phyloP scores from a whole-genome alignment of 2,329 filamentous ascomycete genomes.

The Fusarium bactridioides region DNA sequence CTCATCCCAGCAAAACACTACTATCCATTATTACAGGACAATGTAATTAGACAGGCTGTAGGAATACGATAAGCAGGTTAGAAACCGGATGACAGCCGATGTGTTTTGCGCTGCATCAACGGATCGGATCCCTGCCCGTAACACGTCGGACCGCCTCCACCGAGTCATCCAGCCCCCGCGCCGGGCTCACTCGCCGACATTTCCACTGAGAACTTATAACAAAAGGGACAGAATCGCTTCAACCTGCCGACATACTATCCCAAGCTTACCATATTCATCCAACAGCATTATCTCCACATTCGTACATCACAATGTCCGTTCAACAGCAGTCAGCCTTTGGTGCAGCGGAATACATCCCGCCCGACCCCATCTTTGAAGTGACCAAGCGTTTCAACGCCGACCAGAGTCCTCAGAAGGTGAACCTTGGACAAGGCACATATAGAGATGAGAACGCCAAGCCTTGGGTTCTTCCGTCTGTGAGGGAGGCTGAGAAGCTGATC shows the following conservation, averaged over 20 bases:
- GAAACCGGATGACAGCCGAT: not conserved
- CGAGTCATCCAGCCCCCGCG: not conserved
- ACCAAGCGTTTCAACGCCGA: slow-evolving; percentile 46
- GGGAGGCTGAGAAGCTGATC: slow-evolving; percentile 32
- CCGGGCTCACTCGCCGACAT: not conserved
- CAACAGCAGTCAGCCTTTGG: slow-evolving; percentile 29
- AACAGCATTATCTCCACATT: not conserved
- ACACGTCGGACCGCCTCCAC: not conserved
- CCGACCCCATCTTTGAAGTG: slow-evolving; percentile 48
- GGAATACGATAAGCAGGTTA: not conserved
- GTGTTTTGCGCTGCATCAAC: not conserved
- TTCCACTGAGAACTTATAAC: not conserved
- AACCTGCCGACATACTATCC: not conserved
- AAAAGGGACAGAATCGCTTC: not conserved
- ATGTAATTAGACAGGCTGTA: rapidly evolving
- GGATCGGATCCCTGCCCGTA: not conserved
- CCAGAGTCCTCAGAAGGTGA: slow-evolving; percentile 45
- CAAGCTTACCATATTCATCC: no score
- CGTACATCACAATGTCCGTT: not conserved
- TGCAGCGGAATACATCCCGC: slow-evolving; percentile 38
- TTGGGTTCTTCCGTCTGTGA: slow-evolving; percentile 51
- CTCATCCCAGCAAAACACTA: not conserved
- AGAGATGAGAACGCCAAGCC: slow-evolving; percentile 49
- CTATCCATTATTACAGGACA: not conserved
- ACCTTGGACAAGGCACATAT: slow-evolving; percentile 50